A percentile compares a stretch with the other conserved stretches of the same genome.
Conservation (phyloP, 2,329 filamentous ascomycete genomes). For the Talaromyces amestolkiae region DNA sequence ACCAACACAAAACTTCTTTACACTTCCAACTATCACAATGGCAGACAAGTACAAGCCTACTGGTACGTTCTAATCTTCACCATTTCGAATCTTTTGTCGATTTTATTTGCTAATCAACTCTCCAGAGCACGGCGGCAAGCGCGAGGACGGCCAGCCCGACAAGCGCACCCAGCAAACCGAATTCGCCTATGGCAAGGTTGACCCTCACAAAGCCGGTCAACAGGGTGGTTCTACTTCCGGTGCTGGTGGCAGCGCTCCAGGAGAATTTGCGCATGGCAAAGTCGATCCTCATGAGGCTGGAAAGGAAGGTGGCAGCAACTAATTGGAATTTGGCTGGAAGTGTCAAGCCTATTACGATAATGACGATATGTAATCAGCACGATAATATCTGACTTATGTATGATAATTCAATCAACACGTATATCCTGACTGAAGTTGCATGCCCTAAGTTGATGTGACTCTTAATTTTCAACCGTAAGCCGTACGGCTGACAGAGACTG, state of each 20-base stretch:
- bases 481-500: too few relatives aligned
- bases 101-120: not conserved
- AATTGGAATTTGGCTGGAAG: not conserved
- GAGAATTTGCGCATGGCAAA: not conserved
- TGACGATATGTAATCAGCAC: not conserved
- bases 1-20: not conserved
- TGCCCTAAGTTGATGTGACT: not conserved
- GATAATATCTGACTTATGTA: not conserved
- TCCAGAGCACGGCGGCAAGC: constrained; percentile 1
- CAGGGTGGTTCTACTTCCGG: not conserved
- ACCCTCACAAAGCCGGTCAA: not conserved
- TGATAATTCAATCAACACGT: not conserved
- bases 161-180: not conserved
- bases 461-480: not conserved
- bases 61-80: not conserved
- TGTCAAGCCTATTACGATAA: not conserved
- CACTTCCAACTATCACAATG: not conserved
- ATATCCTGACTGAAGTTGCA: not conserved
- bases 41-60: constrained; percentile 7
- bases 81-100: not conserved
- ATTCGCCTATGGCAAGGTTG: constrained; percentile 4
- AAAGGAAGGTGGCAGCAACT: not conserved
- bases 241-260: not conserved
- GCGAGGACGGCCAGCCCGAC: not conserved
- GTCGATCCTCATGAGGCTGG: not conserved